Base-by-base conservation (phyloP, 805 yeast species). In the Kazachstania africana region DNA sequence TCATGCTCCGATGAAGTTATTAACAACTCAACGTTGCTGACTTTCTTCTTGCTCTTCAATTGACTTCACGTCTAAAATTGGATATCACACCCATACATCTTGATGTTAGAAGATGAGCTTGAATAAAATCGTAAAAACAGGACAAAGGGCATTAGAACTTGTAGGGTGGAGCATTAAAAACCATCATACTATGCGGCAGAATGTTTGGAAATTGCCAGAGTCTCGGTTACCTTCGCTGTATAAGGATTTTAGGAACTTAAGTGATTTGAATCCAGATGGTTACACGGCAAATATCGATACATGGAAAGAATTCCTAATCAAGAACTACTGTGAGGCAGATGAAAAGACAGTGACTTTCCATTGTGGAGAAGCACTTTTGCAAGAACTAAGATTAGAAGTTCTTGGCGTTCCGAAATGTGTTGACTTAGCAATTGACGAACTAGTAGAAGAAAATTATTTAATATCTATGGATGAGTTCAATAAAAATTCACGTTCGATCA, bases 241-340 rank as follows among this genome's bases (percentile, higher is more conserved):
- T 37, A 57, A 58, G 3, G 66, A 60, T 37, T 60, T 60, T 36
- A 46, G 59, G 27, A 48, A 47, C 24, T 41, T 60, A 22, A 44
- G 53, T 26, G 60, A 60, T 13, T 39, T 54, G 14, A 62, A 62
- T 36, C 54, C 55, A 8, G 66, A 62, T n/a, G 67, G 67, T 1
- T 62, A 53, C 27, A 51, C 46, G 23, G 66, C 66, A 6, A 62
- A 62, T 34, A 38, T 61, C 26, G 42, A 45, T 15, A 56, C 60
- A 5, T 62, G 67, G 67, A 50, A 44, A 26, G 42, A 53, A 1
- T 50, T 49, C 24, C 31, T 62, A 6, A 30, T 26, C 4, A 16
- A 27, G 3, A 32, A 33, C 6, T 34, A 37, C 19, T 27, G 46
- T n/a, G 20, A 24, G 4, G 30, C 29, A 1, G 6, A 27, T 2